Percentiles rank a stretch among this genome's conserved stretches.
Evolutionary conservation across 768 basidiomycete species (phyloP).

Genomic region (Pleurotus cornucopiae): DNA sequence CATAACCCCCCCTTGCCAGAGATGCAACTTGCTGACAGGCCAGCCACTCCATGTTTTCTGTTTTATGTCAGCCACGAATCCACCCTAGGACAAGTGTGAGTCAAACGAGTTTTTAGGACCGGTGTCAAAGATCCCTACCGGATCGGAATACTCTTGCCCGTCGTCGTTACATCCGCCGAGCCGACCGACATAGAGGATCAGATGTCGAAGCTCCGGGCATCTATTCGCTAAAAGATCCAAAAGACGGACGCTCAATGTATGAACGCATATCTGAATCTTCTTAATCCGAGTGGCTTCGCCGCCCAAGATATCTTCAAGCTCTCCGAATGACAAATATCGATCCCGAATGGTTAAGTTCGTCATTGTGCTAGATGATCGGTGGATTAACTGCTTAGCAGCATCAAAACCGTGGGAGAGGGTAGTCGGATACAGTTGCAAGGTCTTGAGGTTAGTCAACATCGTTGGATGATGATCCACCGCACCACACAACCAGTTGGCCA

Average conservation of each 20-base stretch:
- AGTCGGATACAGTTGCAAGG: conserved; percentile 40
- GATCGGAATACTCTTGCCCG: conserved; percentile 12
- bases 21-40: conserved; percentile 30
- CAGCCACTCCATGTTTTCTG: conserved; percentile 26
- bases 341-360: conserved; percentile 32
- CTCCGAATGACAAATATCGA: conserved; percentile 31
- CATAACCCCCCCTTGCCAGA: conserved; percentile 30
- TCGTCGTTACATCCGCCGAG: not conserved
- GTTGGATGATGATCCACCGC: conserved; percentile 20
- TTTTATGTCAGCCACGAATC: conserved; percentile 21
- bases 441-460: conserved; percentile 25
- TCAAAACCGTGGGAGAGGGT: conserved; percentile 27
- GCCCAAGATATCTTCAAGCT: conserved; percentile 22
- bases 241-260: conserved; percentile 24
- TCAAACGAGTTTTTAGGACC: not conserved
- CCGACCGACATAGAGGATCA: conserved; percentile 28
- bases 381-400: conserved; percentile 26
- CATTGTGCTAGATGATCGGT: conserved; percentile 27
- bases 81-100: conserved; percentile 12
- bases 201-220: conserved; percentile 25
- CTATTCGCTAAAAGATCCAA: conserved; percentile 28
- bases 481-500: conserved; percentile 30
- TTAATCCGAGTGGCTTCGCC: conserved; percentile 18
- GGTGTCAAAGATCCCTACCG: conserved; percentile 2
- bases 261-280: conserved; percentile 29